Evolutionary conservation across 495 filamentous ascomycete genomes (phyloP), one percentile per base, ranked within the genome.

Genomic region (Aspergillus mulundensis): DNA sequence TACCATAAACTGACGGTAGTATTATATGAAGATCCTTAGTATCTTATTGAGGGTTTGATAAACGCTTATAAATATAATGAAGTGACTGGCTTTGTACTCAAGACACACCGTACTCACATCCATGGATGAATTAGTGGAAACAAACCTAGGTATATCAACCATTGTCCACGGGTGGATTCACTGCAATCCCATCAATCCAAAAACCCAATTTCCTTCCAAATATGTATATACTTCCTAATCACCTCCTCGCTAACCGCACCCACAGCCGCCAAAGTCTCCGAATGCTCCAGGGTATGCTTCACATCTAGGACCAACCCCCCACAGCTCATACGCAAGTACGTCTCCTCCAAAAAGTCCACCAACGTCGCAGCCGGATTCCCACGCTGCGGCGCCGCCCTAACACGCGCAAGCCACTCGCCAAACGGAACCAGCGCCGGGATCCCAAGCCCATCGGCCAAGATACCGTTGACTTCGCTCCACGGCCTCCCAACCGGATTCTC

Each of bases 261-360:
- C 0, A 68, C 60, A 1, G 18, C 47, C 0, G 43, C 24, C 42
- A 81, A 53, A 1, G 74, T 76, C 23, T 59, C 18, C 2, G 78
- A 81, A 62, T 81, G 78, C 56, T 79, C 73, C 0, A 54, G 30
- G 12, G 63, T 60, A 42, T 70, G 70, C 15, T 50, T 57, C 0
- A 71, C 71, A 28, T 76, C 76, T 46, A 84, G 55, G 0, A 82
- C 18, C 0, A 84, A 58, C 0, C 76, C 77, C 7, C 80, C 80
- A 36, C 81, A 82, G 0, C 75, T 74, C 80, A 84, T 81, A 4
- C 76, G 65, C 0, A 67, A 5, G 52, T 73, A 84, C 41, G 80
- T 63, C 4, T 58, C 52, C n/a, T 81, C 77, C 3, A 83, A 53
- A 50, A 84, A 83, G 5, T 80, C 79, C 0, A 75, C 16, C 20